Base-by-base conservation (phyloP, 2,329 filamentous ascomycete species). In the Pseudogymnoascus sp. region DNA sequence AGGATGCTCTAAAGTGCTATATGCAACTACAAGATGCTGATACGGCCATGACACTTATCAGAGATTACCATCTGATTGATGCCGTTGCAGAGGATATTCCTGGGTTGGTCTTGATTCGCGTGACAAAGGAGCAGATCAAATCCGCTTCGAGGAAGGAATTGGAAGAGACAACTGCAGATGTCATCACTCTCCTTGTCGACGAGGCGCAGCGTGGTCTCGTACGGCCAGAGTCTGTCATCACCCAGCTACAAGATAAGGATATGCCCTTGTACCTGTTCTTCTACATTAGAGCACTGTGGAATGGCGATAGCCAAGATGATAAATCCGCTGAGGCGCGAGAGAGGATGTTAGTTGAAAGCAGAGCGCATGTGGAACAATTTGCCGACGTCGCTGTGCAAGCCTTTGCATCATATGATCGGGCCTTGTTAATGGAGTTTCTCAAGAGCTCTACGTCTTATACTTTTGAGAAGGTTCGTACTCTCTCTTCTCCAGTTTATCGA, bases 11-110 rank as follows among this genome's bases (percentile, higher is more conserved):
- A 51, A 87, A 85, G 71, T 95, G 89, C 75, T 96, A 96, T 73
- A 96, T 99, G 72, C 87, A 85, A 66, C 83, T 97, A 3, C 92
- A 97, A 72, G 91, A 99, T 76, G 93, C 92, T 0, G 92, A 97
- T 72, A 88, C 89, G 8, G 90, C 91, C 0, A 93, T 99, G 83
- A 79, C 83, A 11, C 77, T 99, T 64, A 96, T 99, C 70, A 85
- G 86, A 65, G 90, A 96, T 40, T 89, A 91, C 70, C 92, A 96
- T 73, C 81, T 99, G n/a, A 86, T 96, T 0, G 92, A 96, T 70
- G 88, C 91, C 1, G 86, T 97, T 11, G 85, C 86, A 0, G 93
- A 97, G 70, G 92, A 99, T 73, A 93, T 99, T 37, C 87, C 92
- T 4, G 88, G 90, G 37, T 90, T 99, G 69, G 88, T 99, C 63